phyloP scores from a whole-genome alignment of 331 rosid genomes.

The Quercus phellos region DNA sequence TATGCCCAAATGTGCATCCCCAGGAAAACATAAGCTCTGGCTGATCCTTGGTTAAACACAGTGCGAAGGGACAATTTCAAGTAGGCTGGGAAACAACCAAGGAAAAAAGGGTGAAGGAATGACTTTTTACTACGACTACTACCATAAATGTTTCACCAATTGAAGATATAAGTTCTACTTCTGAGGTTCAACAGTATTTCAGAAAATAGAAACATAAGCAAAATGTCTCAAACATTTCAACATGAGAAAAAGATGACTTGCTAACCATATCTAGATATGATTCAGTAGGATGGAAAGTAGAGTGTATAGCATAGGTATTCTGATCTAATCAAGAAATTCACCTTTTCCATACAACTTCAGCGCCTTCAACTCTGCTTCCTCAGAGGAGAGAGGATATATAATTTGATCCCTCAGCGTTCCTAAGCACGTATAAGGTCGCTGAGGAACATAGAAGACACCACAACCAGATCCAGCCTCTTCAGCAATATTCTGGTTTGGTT shows the following conservation, averaged over 20 bases:
- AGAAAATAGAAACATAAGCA: background rate
- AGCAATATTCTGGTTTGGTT: constrained; percentile 52
- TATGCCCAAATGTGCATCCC: background rate
- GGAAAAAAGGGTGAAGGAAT: background rate
- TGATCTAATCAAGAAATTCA: constrained; percentile 26
- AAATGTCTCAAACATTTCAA: background rate
- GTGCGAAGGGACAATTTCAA: background rate
- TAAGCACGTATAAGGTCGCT: constrained; percentile 90
- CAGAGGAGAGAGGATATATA: constrained; percentile 82
- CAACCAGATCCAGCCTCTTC: constrained; percentile 57
- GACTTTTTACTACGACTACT: background rate
- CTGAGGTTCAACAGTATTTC: background rate
- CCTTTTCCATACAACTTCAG: constrained; percentile 62
- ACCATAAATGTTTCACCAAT: background rate
- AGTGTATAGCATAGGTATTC: background rate
- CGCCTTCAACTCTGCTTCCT: constrained; percentile 70
- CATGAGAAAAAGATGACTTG: background rate
- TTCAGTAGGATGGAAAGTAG: background rate
- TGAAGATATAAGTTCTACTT: background rate
- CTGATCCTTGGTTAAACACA: too few relatives aligned
- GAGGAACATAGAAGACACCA: constrained; percentile 91
- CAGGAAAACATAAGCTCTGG: background rate
- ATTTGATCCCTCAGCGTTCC: constrained; percentile 98
- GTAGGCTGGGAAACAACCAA: background rate
- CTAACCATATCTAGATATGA: background rate